Conservation (phyloP, 148 eudicot genomes). For the Simmondsia chinensis region DNA sequence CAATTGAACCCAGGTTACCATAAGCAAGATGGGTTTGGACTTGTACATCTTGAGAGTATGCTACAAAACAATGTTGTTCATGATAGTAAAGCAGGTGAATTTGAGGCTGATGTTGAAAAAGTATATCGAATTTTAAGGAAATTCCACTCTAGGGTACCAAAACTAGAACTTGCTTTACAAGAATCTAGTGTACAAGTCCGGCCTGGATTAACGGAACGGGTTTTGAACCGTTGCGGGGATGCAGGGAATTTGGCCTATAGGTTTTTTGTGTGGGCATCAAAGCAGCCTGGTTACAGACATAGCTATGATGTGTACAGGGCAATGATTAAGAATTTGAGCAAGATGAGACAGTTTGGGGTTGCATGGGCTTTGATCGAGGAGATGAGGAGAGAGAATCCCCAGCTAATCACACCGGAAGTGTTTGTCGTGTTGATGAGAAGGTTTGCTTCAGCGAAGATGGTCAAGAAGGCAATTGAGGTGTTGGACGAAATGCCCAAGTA, state of each 20-base stretch:
- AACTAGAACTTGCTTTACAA: conserved; percentile 73
- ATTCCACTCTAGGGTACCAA: conserved; percentile 75
- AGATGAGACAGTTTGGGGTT: conserved; percentile 86
- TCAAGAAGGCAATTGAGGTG: conserved; percentile 81
- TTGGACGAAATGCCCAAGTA: conserved; percentile 94
- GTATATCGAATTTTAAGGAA: conserved; percentile 62
- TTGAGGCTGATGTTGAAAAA: conserved; percentile 70
- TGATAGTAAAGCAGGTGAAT: conserved; percentile 42
- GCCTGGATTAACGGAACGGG: conserved; percentile 65
- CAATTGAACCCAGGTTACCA: conserved; percentile 7
- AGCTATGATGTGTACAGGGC: conserved; percentile 69
- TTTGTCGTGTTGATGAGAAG: conserved; percentile 88
- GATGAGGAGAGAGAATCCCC: conserved; percentile 70
- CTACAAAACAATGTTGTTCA: conserved; percentile 9
- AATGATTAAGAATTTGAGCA: conserved; percentile 67
- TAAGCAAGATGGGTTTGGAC: conserved; percentile 21
- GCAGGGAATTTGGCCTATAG: conserved; percentile 78
- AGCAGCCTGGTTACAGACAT: conserved; percentile 63
- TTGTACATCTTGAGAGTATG: conserved; percentile 28
- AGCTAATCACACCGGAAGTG: conserved; percentile 54
- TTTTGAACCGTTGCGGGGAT: conserved; percentile 82
- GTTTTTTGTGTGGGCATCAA: conserved; percentile 79
- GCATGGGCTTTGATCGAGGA: conserved; percentile 93
- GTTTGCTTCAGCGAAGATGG: conserved; percentile 86
- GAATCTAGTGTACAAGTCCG: conserved; percentile 63